Percentiles rank a stretch among this genome's conserved stretches.
Conservation (phyloP, 2,329 filamentous ascomycete species). For the Alternaria dauci region DNA sequence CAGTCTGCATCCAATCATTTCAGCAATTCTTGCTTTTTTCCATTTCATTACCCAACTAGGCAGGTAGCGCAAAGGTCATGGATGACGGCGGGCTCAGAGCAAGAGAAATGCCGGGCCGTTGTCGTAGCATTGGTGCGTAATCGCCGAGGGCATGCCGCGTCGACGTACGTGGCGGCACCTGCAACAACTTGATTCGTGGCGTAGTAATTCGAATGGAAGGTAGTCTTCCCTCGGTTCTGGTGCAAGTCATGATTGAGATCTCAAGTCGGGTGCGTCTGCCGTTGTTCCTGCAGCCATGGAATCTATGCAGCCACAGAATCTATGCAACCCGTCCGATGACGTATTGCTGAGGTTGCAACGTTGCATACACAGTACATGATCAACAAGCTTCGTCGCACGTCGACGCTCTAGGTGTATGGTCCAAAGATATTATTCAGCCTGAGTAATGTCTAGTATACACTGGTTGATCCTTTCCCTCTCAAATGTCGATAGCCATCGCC, state of each 20-base stretch:
- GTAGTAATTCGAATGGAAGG: background rate
- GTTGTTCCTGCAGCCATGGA: background rate
- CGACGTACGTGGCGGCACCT: conserved; percentile 12
- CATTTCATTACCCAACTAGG: conserved; percentile 10
- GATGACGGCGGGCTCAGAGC: conserved; percentile 22
- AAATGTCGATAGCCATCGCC: background rate
- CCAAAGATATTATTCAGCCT: background rate
- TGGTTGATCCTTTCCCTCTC: background rate
- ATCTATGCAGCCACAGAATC: too few relatives aligned
- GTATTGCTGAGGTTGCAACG: background rate
- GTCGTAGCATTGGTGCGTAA: conserved; percentile 11
- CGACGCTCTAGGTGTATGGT: background rate
- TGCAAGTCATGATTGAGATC: background rate
- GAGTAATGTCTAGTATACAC: conserved; percentile 1
- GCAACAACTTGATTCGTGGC: conserved; percentile 4
- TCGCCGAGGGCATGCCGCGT: conserved; percentile 13
- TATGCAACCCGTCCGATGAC: background rate
- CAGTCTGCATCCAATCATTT: background rate
- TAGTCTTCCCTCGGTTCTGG: background rate
- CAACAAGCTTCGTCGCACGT: background rate
- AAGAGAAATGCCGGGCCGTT: conserved; percentile 19
- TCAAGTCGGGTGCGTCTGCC: background rate
- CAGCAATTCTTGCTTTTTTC: background rate
- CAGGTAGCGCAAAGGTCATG: conserved; percentile 10
- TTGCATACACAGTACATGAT: background rate